These are phyloP conservation scores for Fraxinus baroniana DNA, from an alignment of 305 asterid genomes.

Conservation along the genomic window DNA sequence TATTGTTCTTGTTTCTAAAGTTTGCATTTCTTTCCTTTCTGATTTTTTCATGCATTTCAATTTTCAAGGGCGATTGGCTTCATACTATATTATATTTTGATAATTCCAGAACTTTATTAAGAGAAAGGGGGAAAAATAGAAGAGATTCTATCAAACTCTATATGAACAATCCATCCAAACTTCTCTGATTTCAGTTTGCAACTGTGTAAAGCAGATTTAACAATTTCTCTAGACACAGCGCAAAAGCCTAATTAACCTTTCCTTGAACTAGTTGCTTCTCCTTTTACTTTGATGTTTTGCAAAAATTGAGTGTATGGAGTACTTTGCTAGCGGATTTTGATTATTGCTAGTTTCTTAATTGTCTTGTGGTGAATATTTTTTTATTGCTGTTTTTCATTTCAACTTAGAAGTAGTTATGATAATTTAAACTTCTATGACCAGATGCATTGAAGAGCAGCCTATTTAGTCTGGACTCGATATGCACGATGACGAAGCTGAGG, in stretches of 20 bases:
- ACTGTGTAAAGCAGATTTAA: no score
- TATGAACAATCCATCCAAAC: background rate
- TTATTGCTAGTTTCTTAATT: background rate
- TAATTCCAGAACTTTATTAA: background rate
- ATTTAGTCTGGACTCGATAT: slow-evolving; percentile 26
- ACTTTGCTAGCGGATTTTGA: background rate
- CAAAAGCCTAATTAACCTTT: background rate
- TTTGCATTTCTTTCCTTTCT: background rate
- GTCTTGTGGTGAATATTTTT: background rate
- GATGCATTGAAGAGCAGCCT: background rate
- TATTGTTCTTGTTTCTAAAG: background rate
- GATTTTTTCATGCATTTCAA: background rate
- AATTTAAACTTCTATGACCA: background rate
- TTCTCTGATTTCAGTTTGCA: no score
- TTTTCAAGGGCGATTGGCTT: background rate
- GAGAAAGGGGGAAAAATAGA: no score
- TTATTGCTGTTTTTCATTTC: background rate
- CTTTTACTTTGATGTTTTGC: background rate
- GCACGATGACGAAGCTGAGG: slow-evolving; percentile 50
- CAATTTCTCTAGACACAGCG: background rate
- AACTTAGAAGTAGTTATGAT: background rate
- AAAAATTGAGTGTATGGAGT: background rate
- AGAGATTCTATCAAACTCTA: background rate
- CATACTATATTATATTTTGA: background rate
- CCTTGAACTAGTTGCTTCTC: background rate